phyloP scores from a whole-genome alignment of 306 rosid species.

The Inga leiocalycina region DNA sequence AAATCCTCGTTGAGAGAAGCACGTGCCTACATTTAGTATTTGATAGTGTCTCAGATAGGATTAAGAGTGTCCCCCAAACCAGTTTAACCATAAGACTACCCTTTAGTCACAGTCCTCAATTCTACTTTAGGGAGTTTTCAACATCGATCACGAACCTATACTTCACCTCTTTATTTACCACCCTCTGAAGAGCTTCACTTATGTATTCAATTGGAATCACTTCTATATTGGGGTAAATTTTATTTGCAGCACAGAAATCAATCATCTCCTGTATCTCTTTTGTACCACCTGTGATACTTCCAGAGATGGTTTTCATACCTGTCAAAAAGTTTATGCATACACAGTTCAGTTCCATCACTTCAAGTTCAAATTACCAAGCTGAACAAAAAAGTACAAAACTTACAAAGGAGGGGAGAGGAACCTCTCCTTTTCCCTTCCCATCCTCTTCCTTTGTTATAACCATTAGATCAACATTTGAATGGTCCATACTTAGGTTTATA shows the following conservation, averaged over 20 bases:
- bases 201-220: slow-evolving; percentile 79
- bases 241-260: slow-evolving; percentile 71
- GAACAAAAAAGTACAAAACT: neutral
- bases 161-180: slow-evolving; percentile 69
- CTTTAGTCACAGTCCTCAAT: neutral
- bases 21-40: too few species aligned
- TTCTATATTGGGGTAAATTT: slow-evolving; percentile 71
- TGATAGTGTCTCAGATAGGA: too few species aligned
- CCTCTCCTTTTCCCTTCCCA: too few species aligned
- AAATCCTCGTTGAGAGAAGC: too few species aligned
- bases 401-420: too few species aligned
- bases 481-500: too few species aligned
- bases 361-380: neutral
- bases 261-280: slow-evolving; percentile 78
- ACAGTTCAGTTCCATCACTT: neutral
- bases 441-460: too few species aligned
- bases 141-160: slow-evolving; percentile 85
- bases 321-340: slow-evolving; percentile 30
- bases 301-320: slow-evolving; percentile 69
- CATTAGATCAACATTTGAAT: too few species aligned
- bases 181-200: slow-evolving; percentile 86
- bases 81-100: too few species aligned
- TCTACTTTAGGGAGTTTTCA: slow-evolving; percentile 59
- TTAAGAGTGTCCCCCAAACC: too few species aligned
- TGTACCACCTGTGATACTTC: slow-evolving; percentile 69